Evolutionary conservation across 2,329 filamentous ascomycete species (phyloP).

Genomic region (Botrytis elliptica): DNA sequence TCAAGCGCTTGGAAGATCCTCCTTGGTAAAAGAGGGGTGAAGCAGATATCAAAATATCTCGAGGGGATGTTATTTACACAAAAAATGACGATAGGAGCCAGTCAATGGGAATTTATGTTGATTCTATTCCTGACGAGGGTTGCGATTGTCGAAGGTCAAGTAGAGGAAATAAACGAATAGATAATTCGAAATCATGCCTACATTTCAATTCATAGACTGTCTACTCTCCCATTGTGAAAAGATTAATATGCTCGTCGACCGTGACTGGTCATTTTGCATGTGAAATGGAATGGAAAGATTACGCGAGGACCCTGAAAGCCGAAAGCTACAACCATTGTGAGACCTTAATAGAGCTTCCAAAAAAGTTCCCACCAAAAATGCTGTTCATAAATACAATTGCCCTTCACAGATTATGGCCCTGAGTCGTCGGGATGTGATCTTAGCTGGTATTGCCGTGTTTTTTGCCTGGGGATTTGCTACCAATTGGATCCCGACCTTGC

Average conservation of each 20-base stretch:
- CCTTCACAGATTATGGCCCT: conserved; percentile 58
- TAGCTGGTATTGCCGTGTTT: conserved; percentile 68
- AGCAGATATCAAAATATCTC: too few species aligned
- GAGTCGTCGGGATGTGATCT: conserved; percentile 68
- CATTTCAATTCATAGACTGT: not conserved
- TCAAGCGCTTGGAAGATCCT: conserved; percentile 64
- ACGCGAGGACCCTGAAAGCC: conserved; percentile 25
- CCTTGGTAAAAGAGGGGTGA: conserved; percentile 47
- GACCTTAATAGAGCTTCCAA: conserved; percentile 22
- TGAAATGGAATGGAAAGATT: conserved; percentile 23
- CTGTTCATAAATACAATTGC: conserved; percentile 33
- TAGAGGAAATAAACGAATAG: not conserved
- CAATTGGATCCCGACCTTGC: conserved; percentile 77
- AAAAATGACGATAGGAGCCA: not conserved
- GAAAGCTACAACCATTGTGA: conserved; percentile 21
- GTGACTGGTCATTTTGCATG: conserved; percentile 16
- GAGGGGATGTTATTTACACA: not conserved
- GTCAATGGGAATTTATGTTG: not conserved
- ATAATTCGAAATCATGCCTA: not conserved
- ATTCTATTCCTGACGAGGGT: not conserved
- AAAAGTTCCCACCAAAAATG: conserved; percentile 34
- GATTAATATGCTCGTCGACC: not conserved
- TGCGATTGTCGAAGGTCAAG: not conserved
- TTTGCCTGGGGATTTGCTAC: conserved; percentile 85
- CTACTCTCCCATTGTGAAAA: not conserved